A percentile compares a stretch with the other conserved stretches of the same genome.
phyloP scores from a whole-genome alignment of 352 stramenopile species.

The Globisporangium acanthophoron region DNA sequence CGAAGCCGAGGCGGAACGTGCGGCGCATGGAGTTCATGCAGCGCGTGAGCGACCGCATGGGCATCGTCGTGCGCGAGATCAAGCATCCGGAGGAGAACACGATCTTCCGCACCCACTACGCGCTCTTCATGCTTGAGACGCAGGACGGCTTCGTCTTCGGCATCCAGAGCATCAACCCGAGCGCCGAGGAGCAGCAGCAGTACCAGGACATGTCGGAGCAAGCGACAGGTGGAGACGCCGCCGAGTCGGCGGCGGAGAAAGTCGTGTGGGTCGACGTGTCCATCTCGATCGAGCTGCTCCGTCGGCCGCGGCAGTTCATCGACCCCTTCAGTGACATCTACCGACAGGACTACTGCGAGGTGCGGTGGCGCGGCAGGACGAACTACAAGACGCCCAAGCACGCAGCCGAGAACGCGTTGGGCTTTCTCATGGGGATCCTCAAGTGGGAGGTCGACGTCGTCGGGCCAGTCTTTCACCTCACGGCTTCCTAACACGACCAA shows the following conservation, averaged over 20 bases:
- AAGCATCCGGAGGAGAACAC: conserved; percentile 23
- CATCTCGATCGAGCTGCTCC: conserved; percentile 24
- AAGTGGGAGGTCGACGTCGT: conserved; percentile 17
- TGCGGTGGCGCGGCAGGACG: conserved; percentile 16
- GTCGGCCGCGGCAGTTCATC: not conserved
- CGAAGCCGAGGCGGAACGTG: conserved; percentile 8
- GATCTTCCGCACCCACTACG: conserved; percentile 32
- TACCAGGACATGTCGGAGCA: not conserved
- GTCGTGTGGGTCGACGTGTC: conserved; percentile 32
- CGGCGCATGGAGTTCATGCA: conserved; percentile 31
- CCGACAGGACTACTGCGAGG: conserved; percentile 15
- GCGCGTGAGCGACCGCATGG: conserved; percentile 19
- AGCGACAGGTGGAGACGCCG: not conserved
- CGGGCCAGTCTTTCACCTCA: conserved; percentile 16
- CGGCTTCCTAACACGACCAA: not conserved
- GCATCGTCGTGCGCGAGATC: conserved; percentile 29
- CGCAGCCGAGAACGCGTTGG: conserved; percentile 15
- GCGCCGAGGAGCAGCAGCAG: conserved; percentile 9
- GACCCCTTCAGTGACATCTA: not conserved
- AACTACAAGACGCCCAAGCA: conserved; percentile 21
- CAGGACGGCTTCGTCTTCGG: conserved; percentile 19
- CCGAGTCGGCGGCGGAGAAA: conserved; percentile 2
- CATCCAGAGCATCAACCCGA: conserved; percentile 32
- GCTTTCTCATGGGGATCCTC: conserved; percentile 15
- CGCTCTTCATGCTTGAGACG: conserved; percentile 19